Evolutionary conservation across 768 basidiomycete species (phyloP), one percentile per base, ranked within the genome.

Genomic region (Lentinus tigrinus): DNA sequence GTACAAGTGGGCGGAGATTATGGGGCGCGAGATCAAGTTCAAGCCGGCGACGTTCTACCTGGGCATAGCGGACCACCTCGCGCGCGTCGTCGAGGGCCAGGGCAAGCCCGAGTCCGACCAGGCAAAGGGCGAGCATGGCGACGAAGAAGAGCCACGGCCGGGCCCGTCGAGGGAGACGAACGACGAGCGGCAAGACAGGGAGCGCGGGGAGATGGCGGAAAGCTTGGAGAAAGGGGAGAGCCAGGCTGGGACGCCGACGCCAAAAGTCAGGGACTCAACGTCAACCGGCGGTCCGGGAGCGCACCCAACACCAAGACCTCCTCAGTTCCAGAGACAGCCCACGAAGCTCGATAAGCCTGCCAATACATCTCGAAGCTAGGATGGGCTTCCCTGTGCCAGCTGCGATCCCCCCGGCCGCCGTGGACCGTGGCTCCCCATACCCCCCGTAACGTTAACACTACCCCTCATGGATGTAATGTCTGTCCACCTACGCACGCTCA

Each of bases 21-120:
- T 83, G 64, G 97, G 95, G 11, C 88, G 85, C 55, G 88, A 93
- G 61, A 93, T 98, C 68, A 85, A 89, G 57, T 98, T 97, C 77
- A 88, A 88, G 56, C 93, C 94, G 2, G 91, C 89, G 21, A 92
- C 89, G 9, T 98, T 98, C 71, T 98, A 96, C 68, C 82, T 93
- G 6, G 87, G 89, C 39, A 82, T 94, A 43, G 89, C 81, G 7
- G 89, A 93, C 69, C 81, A 89, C 74, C 74, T 94, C 26, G 90
- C 92, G 2, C 78, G 81, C 9, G 85, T 87, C 50, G 92, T 91
- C 26, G 92, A 93, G 66, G 84, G 83, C n/a, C 67, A 68, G 54
- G 63, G 39, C 7, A 58, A 56, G 27, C 42, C 43, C 23, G 39
- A 36, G 31, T 40, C 26, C 6, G 57, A 36, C 17, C 43, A 24